phyloP scores from a whole-genome alignment of 2,329 filamentous ascomycete species.

The Trichophyton benhamiae region DNA sequence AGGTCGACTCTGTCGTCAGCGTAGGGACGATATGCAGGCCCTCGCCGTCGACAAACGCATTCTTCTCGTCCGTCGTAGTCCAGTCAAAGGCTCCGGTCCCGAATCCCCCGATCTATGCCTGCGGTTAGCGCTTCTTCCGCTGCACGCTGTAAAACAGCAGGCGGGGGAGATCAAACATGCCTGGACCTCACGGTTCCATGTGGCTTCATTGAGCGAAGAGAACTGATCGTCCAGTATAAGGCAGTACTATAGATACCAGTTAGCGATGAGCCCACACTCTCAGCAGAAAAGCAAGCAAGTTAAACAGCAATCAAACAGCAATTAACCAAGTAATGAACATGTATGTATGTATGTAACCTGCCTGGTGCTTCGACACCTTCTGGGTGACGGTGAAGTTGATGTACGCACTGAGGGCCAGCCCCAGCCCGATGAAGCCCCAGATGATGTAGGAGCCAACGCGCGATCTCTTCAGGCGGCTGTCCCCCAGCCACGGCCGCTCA shows the following conservation, averaged over 20 bases:
- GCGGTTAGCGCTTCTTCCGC: background rate
- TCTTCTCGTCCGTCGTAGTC: slow-evolving; percentile 39
- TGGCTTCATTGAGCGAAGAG: slow-evolving; percentile 29
- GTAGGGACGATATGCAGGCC: slow-evolving; percentile 47
- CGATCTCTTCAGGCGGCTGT: slow-evolving; percentile 8
- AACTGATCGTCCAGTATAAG: slow-evolving; percentile 42
- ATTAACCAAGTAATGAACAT: background rate
- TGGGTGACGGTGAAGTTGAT: slow-evolving; percentile 23
- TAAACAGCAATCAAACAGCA: too few relatives aligned
- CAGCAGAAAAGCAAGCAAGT: too few relatives aligned
- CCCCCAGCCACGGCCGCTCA: slow-evolving; percentile 10
- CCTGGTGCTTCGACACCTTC: slow-evolving; percentile 14
- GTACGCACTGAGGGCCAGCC: slow-evolving; percentile 24
- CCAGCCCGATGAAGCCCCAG: slow-evolving; percentile 14
- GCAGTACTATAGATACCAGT: slow-evolving; percentile 32
- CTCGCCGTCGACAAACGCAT: slow-evolving; percentile 37
- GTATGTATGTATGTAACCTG: slow-evolving; percentile 1
- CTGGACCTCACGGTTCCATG: slow-evolving; percentile 42
- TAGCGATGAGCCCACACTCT: background rate
- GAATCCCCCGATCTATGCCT: slow-evolving; percentile 30
- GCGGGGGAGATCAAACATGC: slow-evolving; percentile 16
- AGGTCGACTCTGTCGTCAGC: slow-evolving; percentile 30
- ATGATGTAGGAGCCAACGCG: slow-evolving; percentile 13
- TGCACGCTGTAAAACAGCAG: background rate
- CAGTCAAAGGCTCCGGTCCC: slow-evolving; percentile 44